Base-by-base conservation (phyloP, 345 rosid species). In the Salix dunnii region DNA sequence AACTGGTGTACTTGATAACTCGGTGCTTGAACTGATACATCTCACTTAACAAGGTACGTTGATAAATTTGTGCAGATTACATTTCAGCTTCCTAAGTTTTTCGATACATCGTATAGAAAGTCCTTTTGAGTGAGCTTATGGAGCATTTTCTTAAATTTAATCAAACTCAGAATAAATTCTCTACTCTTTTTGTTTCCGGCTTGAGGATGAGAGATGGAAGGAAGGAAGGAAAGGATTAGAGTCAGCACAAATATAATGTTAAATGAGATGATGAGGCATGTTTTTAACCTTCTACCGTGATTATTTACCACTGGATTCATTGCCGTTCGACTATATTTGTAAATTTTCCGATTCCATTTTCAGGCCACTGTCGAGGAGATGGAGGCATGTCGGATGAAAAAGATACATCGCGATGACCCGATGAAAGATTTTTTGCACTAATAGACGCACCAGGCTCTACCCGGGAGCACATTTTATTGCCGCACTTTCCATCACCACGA, bases 301-400 rank as follows among this genome's bases (percentile, higher is more conserved):
- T 28, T 14, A 12, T 27, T 43, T 43, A 46, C 31, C 23, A 7
- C 23, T 7, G 8, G 33, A 25, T 23, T 42, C 7, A 36, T 35
- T 35, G 38, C 12, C 43, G 10, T 40, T 10, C 43, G 43, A 40
- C 43, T 10, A 20, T 53, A 25, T 3, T 5, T 67, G 49, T 1
- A 14, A 25, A 14, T 69, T 42, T 14, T 21, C 10, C 18, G 12
- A 2, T 43, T 40, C 36, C 4, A 36, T 49, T 65, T 75, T 5
- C 61, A 88, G 94, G 95, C 87, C 33, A 91, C 95, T 58, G 84
- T 78, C 0, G 92, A 87, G 77, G 92, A 91, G 53, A 91, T 88
- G 90, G 93, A 88, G 78, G 92, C 87, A 6, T 85, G 80, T 76
- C 31, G 84, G 43, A 80, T 83, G 85, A 87, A 83, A 67, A 89